Percentiles rank a stretch among this genome's conserved stretches.
phyloP scores from a whole-genome alignment of 2,329 filamentous ascomycete species.

The Phoma herbarum region DNA sequence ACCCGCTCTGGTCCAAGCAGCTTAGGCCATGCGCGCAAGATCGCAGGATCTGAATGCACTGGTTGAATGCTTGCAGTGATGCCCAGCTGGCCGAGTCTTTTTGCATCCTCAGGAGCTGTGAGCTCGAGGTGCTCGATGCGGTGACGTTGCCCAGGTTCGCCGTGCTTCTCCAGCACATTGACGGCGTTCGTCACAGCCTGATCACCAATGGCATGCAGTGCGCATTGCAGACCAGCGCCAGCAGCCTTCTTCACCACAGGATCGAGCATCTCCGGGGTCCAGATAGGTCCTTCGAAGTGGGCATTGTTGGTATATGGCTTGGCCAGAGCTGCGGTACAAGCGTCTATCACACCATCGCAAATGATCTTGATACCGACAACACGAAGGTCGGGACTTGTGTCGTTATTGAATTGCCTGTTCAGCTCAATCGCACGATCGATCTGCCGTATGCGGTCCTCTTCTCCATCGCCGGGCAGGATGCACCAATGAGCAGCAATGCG shows the following conservation, averaged over 20 bases:
- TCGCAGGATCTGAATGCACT: slow-evolving; percentile 83
- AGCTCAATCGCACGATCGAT: slow-evolving; percentile 63
- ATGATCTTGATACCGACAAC: slow-evolving; percentile 72
- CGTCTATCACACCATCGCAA: slow-evolving; percentile 71
- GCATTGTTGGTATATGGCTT: slow-evolving; percentile 65
- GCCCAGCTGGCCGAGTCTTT: slow-evolving; percentile 64
- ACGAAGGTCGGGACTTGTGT: slow-evolving; percentile 58
- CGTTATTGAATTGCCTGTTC: slow-evolving; percentile 55
- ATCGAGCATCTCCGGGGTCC: slow-evolving; percentile 62
- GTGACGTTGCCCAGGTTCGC: slow-evolving; percentile 61
- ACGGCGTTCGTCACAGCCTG: slow-evolving; percentile 66
- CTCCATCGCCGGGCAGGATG: slow-evolving; percentile 57
- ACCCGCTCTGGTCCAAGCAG: slow-evolving; percentile 65
- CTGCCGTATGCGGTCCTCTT: slow-evolving; percentile 58
- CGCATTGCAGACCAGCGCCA: slow-evolving; percentile 65
- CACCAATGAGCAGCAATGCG: slow-evolving; percentile 67
- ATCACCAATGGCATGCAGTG: slow-evolving; percentile 73
- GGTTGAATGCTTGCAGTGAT: slow-evolving; percentile 92
- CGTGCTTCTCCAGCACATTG: slow-evolving; percentile 60
- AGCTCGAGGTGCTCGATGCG: slow-evolving; percentile 73
- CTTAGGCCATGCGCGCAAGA: slow-evolving; percentile 67
- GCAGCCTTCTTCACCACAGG: slow-evolving; percentile 65
- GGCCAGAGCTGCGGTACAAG: slow-evolving; percentile 68
- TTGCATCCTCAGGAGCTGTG: slow-evolving; percentile 63
- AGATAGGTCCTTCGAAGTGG: slow-evolving; percentile 61